A percentile compares a stretch with the other conserved stretches of the same genome.
These are phyloP conservation scores for Cyberlindnera petersonii DNA, from an alignment of 805 yeast species.

Conservation along the genomic window DNA sequence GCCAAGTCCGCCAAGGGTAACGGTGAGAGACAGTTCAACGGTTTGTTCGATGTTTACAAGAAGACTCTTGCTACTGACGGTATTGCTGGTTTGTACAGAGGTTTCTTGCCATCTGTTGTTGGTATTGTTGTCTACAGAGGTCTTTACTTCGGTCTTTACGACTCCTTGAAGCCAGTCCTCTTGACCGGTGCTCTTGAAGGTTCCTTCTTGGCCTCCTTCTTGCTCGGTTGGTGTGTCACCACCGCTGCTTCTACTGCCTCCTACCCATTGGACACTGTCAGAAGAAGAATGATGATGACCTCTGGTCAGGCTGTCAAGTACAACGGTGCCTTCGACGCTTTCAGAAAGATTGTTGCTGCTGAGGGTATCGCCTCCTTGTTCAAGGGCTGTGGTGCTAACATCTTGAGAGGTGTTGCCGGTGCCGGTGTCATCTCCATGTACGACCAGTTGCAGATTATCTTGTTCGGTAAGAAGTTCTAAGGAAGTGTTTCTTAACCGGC, in stretches of 20 bases:
- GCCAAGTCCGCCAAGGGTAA: slow-evolving; percentile 76
- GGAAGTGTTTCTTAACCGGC: slow-evolving; percentile 8
- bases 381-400: slow-evolving; percentile 99
- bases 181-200: slow-evolving; percentile 93
- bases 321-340: slow-evolving; percentile 92
- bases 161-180: slow-evolving; percentile 92
- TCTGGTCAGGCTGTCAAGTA: slow-evolving; percentile 98
- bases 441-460: slow-evolving; percentile 92
- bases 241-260: slow-evolving; percentile 98
- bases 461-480: slow-evolving; percentile 92
- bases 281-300: slow-evolving; percentile 99
- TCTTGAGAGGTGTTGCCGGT: slow-evolving; percentile 99
- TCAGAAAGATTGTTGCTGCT: slow-evolving; percentile 87
- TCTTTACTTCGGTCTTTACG: slow-evolving; percentile 96
- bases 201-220: slow-evolving; percentile 91
- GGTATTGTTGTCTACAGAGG: slow-evolving; percentile 99
- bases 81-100: slow-evolving; percentile 98
- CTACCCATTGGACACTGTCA: slow-evolving; percentile 97
- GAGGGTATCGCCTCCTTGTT: slow-evolving; percentile 91
- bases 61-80: slow-evolving; percentile 95
- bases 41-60: slow-evolving; percentile 93
- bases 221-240: slow-evolving; percentile 96
- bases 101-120: slow-evolving; percentile 96
- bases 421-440: slow-evolving; percentile 98
- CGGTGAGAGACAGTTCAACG: slow-evolving; percentile 96